Conservation (phyloP, 352 stramenopile species). For the Globisporangium nodosum region DNA sequence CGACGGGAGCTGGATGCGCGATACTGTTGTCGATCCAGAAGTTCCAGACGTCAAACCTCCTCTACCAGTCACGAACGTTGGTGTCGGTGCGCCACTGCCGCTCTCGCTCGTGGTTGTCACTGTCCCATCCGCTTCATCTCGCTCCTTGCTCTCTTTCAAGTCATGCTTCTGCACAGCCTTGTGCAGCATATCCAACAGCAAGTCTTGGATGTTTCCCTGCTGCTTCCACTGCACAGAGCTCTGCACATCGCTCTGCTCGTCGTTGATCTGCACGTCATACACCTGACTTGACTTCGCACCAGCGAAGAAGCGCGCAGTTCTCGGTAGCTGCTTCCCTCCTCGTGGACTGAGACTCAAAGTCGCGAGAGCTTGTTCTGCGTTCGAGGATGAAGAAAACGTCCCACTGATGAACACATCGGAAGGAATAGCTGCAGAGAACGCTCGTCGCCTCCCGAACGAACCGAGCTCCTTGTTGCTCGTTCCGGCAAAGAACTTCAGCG, state of each 20-base stretch:
- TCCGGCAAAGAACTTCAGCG: conserved; percentile 37
- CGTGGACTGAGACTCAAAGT: conserved; percentile 14
- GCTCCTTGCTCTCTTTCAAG: conserved; percentile 56
- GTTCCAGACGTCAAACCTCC: not conserved
- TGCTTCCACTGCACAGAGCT: conserved; percentile 13
- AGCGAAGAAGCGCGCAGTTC: not conserved
- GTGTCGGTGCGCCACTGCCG: conserved; percentile 1
- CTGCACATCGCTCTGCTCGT: not conserved
- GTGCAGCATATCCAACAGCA: conserved; percentile 55
- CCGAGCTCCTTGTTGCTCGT: conserved; percentile 4
- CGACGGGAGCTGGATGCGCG: conserved; percentile 43
- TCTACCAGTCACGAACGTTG: conserved; percentile 6
- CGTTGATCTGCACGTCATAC: not conserved
- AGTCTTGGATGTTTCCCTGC: conserved; percentile 47
- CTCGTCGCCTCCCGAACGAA: not conserved
- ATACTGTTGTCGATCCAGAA: conserved; percentile 7
- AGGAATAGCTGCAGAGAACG: not conserved
- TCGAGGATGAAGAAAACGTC: not conserved
- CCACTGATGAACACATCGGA: too few relatives aligned
- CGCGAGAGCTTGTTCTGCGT: not conserved
- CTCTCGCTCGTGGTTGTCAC: conserved; percentile 8
- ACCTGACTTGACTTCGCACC: too few relatives aligned
- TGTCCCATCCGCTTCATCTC: conserved; percentile 24
- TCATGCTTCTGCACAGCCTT: conserved; percentile 74
- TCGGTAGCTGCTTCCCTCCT: conserved; percentile 2